These are phyloP conservation scores for Monosporozyma siamensis DNA, from an alignment of 805 yeast genomes.

Conservation along the genomic window DNA sequence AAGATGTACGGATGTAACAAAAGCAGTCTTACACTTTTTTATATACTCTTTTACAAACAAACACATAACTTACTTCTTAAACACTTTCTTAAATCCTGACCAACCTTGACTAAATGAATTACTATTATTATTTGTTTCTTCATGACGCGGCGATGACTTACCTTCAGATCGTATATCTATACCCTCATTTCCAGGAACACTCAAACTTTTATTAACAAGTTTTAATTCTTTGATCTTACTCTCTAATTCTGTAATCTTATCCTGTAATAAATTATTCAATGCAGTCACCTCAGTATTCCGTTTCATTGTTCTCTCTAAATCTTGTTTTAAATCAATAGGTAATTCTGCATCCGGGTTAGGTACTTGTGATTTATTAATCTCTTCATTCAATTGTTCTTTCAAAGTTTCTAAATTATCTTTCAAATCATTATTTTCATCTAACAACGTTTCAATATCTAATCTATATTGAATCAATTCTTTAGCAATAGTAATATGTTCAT, in stretches of 20 bases:
- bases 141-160: background rate
- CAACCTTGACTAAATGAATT: constrained; percentile 17
- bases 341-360: constrained; percentile 30
- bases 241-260: constrained; percentile 38
- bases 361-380: constrained; percentile 21
- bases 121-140: background rate
- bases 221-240: constrained; percentile 33
- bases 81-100: constrained; percentile 22
- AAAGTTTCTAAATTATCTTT: constrained; percentile 40
- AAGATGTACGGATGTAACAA: no score
- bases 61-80: constrained; percentile 10
- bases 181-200: no score
- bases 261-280: constrained; percentile 48
- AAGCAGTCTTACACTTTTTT: no score
- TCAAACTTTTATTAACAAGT: constrained; percentile 15
- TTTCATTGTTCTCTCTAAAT: constrained; percentile 50
- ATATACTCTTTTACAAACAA: no score
- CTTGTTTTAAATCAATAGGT: constrained; percentile 38
- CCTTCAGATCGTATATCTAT: no score
- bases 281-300: constrained; percentile 60
- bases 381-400: constrained; percentile 32
- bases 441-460: constrained; percentile 60
- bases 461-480: constrained; percentile 80
- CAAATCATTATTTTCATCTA: constrained; percentile 64
- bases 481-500: constrained; percentile 79